Percentiles rank a stretch among this genome's conserved stretches.
phyloP scores from a whole-genome alignment of 2,329 filamentous ascomycete genomes.

The Fusarium citri region DNA sequence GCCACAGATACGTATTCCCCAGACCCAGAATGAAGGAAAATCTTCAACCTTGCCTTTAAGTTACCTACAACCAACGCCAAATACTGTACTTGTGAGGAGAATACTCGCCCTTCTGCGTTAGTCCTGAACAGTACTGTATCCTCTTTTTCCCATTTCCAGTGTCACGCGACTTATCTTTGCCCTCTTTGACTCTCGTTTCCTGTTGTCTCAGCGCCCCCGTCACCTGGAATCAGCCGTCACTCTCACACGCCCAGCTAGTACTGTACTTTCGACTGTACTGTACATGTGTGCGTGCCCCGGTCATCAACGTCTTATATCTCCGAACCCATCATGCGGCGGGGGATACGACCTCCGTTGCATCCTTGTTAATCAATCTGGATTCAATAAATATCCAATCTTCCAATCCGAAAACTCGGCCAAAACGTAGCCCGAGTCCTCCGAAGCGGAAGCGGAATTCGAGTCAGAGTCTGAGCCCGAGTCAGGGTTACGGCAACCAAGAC shows the following conservation, averaged over 20 bases:
- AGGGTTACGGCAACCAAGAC: conserved; percentile 29
- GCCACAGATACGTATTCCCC: conserved; percentile 40
- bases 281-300: conserved; percentile 43
- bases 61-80: conserved; percentile 28
- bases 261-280: conserved; percentile 10
- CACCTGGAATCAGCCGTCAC: conserved; percentile 31
- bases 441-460: conserved; percentile 26
- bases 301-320: conserved; percentile 42
- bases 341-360: conserved; percentile 68
- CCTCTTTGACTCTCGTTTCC: conserved; percentile 1
- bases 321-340: conserved; percentile 64
- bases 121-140: neutral
- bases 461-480: conserved; percentile 32
- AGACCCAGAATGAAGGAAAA: conserved; percentile 30
- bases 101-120: conserved; percentile 27
- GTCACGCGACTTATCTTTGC: conserved; percentile 41
- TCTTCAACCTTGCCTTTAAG: conserved; percentile 22
- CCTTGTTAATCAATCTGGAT: conserved; percentile 67
- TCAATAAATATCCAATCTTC: conserved; percentile 56
- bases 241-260: conserved; percentile 39
- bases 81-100: conserved; percentile 19
- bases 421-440: conserved; percentile 37
- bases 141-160: conserved; percentile 17
- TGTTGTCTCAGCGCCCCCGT: conserved; percentile 24
- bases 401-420: conserved; percentile 39